These are phyloP conservation scores for Peribolospora kevripleyi DNA, from an alignment of 768 basidiomycete genomes.

Conservation along the genomic window DNA sequence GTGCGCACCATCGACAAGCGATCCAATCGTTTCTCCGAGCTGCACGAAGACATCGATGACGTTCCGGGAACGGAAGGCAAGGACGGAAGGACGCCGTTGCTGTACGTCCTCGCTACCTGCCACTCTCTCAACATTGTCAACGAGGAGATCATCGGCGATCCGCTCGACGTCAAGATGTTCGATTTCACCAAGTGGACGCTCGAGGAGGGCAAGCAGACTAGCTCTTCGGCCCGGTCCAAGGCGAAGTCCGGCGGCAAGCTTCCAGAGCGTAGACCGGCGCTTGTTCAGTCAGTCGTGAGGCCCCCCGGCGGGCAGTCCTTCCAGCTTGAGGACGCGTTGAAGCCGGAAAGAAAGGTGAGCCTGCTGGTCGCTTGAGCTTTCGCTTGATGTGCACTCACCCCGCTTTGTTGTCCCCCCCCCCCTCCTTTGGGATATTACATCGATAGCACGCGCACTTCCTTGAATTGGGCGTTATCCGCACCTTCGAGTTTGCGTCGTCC, in stretches of 20 bases:
- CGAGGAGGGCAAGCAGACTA: constrained; percentile 52
- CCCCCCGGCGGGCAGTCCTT: constrained; percentile 85
- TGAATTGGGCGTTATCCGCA: constrained; percentile 83
- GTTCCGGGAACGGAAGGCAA: constrained; percentile 34
- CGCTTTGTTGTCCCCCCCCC: neutral
- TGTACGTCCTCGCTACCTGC: constrained; percentile 85
- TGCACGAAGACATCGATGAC: constrained; percentile 64
- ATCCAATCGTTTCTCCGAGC: constrained; percentile 55
- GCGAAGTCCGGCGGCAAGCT: constrained; percentile 4
- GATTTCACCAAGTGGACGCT: constrained; percentile 87
- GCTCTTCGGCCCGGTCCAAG: constrained; percentile 19
- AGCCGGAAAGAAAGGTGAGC: constrained; percentile 42
- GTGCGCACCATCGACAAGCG: constrained; percentile 61
- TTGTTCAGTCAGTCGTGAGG: constrained; percentile 88
- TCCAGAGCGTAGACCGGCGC: constrained; percentile 42
- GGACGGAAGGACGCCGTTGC: constrained; percentile 51
- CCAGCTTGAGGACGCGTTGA: constrained; percentile 75
- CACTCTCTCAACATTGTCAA: constrained; percentile 83
- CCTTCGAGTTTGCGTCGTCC: constrained; percentile 85
- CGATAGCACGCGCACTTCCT: constrained; percentile 79
- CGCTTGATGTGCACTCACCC: neutral
- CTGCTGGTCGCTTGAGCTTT: neutral
- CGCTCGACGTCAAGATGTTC: constrained; percentile 93
- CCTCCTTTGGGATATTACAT: neutral
- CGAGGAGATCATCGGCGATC: constrained; percentile 75